Evolutionary conservation across 805 yeast species (phyloP), one percentile per base, ranked within the genome.

Genomic region (Lipomyces starkeyi): DNA sequence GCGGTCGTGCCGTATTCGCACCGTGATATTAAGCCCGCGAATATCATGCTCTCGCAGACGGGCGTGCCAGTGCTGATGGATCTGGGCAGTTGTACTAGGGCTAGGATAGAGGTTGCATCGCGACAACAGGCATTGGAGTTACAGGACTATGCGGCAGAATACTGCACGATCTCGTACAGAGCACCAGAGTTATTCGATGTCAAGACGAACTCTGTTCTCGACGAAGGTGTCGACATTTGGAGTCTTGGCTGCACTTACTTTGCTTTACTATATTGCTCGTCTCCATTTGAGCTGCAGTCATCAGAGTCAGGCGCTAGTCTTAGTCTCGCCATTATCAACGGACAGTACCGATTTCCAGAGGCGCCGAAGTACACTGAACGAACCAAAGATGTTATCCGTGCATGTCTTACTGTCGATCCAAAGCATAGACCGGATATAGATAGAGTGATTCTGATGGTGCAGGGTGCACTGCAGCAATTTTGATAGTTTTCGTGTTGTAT

Each of bases 101-200:
- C 96, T 0, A 80, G 88, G 3, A 74, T 86, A 1, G 74, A 78
- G 1, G 82, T 90, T 1, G 81, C 81, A 25, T 82, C 87, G 0
- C 83, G 94, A 62, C 88, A 87, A 49, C 89, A 88, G 74, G 95
- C 97, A 0, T 80, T 91, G 37, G 85, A 89, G 17, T 79, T 91
- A 52, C 94, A 91, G 70, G 97, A 93, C 73, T 81, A 87, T 70
- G 93, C 93, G 17, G 91, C 88, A 66, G 95, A 90, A 74, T 91
- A 91, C 76, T 91, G 97, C 75, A 90, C 97, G 0, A 79, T 91
- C 63, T 92, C 96, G 0, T 94, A 90, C 77, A 81, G 97, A 54
- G 97, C 98, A 0, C 98, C 98, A 0, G 98, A 93, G 76, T 81
- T 94, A 58, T 79, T 93, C 66, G 94, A 92, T 74, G 89, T 92